Conservation (phyloP, 257 asterid species). For the Paulownia fortunei region DNA sequence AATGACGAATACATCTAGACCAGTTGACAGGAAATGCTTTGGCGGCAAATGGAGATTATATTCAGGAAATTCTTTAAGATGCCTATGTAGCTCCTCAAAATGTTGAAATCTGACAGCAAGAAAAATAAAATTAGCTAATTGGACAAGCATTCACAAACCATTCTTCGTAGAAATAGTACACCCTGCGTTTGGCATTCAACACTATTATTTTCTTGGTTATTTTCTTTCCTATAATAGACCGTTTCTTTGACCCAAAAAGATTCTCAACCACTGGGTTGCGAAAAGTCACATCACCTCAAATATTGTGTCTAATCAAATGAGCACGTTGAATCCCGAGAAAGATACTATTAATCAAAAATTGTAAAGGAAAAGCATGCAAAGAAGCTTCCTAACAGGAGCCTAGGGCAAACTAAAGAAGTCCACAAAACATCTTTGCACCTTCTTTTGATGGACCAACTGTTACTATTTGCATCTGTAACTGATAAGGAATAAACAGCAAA, state of each 20-base stretch:
- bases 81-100: conserved; percentile 76
- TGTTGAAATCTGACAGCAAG: conserved; percentile 56
- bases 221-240: not conserved
- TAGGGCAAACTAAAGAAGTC: conserved; percentile 18
- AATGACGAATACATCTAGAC: conserved; percentile 57
- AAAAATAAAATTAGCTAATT: not conserved
- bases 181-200: not conserved
- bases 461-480: conserved; percentile 76
- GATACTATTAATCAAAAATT: not conserved
- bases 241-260: not conserved
- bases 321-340: not conserved
- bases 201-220: not conserved
- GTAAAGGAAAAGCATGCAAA: not conserved
- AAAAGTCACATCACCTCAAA: not conserved
- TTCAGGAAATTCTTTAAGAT: conserved; percentile 65
- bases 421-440: conserved; percentile 46
- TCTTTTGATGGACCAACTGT: conserved; percentile 87
- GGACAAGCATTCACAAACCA: conserved; percentile 4
- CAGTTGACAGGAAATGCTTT: conserved; percentile 69
- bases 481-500: conserved; percentile 87
- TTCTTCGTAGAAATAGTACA: not conserved
- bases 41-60: conserved; percentile 80
- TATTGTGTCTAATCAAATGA: not conserved
- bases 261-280: not conserved
- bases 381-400: not conserved